phyloP scores from a whole-genome alignment of 78 protist genomes.

The Polysphondylium violaceum region DNA sequence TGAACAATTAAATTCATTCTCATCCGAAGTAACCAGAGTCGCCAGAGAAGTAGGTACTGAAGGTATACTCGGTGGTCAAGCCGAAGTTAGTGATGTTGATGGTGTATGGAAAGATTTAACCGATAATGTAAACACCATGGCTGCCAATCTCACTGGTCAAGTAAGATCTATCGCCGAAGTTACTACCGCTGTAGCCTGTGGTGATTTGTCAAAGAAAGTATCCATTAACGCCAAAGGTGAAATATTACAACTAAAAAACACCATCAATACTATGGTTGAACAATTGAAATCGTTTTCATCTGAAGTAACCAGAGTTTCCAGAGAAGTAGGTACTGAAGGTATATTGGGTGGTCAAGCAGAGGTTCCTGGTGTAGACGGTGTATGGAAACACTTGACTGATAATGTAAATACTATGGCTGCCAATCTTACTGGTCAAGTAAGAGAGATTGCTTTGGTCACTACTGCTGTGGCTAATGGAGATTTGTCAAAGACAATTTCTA shows the following conservation, averaged over 20 bases:
- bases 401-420: conserved; percentile 79
- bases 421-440: conserved; percentile 61
- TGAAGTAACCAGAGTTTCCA: conserved; percentile 55
- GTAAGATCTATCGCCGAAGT: conserved; percentile 76
- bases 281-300: conserved; percentile 46
- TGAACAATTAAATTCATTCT: conserved; percentile 63
- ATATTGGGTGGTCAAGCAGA: conserved; percentile 62
- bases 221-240: conserved; percentile 57
- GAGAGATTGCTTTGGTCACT: conserved; percentile 56
- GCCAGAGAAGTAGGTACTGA: conserved; percentile 72
- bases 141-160: conserved; percentile 72
- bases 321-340: conserved; percentile 79
- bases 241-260: conserved; percentile 63
- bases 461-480: conserved; percentile 73
- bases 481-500: conserved; percentile 31
- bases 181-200: conserved; percentile 71
- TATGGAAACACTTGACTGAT: conserved; percentile 54
- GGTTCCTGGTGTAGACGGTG: conserved; percentile 36
- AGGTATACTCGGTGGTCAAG: conserved; percentile 78
- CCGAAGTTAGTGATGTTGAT: conserved; percentile 28
- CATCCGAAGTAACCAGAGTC: conserved; percentile 75
- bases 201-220: conserved; percentile 71
- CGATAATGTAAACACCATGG: conserved; percentile 73
- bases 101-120: conserved; percentile 62
- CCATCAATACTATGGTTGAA: conserved; percentile 62